Evolutionary conservation across 108 stramenopile genomes (phyloP).

Genomic region (Nannochloropsis gaditana): DNA sequence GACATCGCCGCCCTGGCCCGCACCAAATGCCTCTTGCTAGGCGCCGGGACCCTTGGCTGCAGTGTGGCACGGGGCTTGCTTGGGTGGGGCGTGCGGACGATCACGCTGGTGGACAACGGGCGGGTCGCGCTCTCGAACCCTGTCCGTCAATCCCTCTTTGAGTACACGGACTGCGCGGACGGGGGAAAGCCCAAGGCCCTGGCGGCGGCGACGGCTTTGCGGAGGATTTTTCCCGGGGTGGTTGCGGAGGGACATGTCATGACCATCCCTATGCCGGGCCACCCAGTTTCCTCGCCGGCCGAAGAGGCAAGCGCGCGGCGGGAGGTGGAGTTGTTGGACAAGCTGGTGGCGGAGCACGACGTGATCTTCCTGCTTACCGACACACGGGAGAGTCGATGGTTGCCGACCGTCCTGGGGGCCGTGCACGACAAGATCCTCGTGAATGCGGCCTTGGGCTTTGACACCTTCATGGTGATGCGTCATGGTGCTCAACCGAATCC

Average conservation of each 20-base stretch:
- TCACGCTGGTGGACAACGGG: slow-evolving; percentile 91
- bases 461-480: slow-evolving; percentile 93
- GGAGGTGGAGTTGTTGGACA: slow-evolving; percentile 65
- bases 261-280: slow-evolving; percentile 98
- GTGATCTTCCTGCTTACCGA: slow-evolving; percentile 91
- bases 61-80: slow-evolving; percentile 78
- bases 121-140: slow-evolving; percentile 91
- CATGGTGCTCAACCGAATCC: slow-evolving; percentile 62
- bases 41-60: slow-evolving; percentile 96
- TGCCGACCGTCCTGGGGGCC: slow-evolving; percentile 91
- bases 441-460: slow-evolving; percentile 93
- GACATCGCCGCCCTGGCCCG: slow-evolving; percentile 68
- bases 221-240: slow-evolving; percentile 66
- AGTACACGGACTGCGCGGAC: slow-evolving; percentile 73
- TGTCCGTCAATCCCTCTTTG: slow-evolving; percentile 89
- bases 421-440: slow-evolving; percentile 75
- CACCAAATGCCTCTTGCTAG: slow-evolving; percentile 77
- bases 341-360: slow-evolving; percentile 70
- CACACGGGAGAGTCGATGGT: slow-evolving; percentile 93
- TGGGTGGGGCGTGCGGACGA: slow-evolving; percentile 91
- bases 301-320: slow-evolving; percentile 47
- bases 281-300: slow-evolving; percentile 56
- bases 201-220: slow-evolving; percentile 82
- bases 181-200: slow-evolving; percentile 76
- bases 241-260: slow-evolving; percentile 62